Conservation (phyloP, 805 yeast species). For the Sugiyamaella smithiae region DNA sequence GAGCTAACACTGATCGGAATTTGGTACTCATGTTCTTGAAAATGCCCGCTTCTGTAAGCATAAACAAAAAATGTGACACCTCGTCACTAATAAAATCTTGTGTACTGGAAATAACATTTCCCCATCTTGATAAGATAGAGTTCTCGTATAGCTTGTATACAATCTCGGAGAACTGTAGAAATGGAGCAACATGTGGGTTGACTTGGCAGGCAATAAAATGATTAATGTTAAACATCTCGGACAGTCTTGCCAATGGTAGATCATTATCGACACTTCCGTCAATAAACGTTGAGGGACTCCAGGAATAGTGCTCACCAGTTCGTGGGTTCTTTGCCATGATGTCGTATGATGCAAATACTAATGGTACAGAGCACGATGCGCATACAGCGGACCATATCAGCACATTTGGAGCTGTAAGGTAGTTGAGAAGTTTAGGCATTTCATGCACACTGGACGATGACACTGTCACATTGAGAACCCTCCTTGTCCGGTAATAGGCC, state of each 20-base stretch:
- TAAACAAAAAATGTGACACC: slow-evolving; percentile 69
- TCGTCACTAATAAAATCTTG: slow-evolving; percentile 67
- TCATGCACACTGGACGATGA: slow-evolving; percentile 90
- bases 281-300: slow-evolving; percentile 81
- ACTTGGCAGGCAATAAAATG: slow-evolving; percentile 98
- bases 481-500: slow-evolving; percentile 90
- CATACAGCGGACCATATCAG: slow-evolving; percentile 87
- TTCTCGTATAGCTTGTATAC: slow-evolving; percentile 6
- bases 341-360: slow-evolving; percentile 81
- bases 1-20: slow-evolving; percentile 71
- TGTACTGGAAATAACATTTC: slow-evolving; percentile 25
- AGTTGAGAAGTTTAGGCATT: slow-evolving; percentile 83
- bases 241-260: slow-evolving; percentile 80
- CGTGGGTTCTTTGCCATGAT: slow-evolving; percentile 77
- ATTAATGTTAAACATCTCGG: slow-evolving; percentile 96
- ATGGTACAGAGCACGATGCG: slow-evolving; percentile 93
- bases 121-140: slow-evolving; percentile 8
- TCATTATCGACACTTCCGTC: slow-evolving; percentile 97
- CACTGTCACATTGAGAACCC: slow-evolving; percentile 90
- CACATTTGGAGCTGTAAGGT: slow-evolving; percentile 91
- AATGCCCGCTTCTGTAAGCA: slow-evolving; percentile 73
- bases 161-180: slow-evolving; percentile 42
- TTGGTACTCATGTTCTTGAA: slow-evolving; percentile 71
- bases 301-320: slow-evolving; percentile 71
- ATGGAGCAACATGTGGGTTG: slow-evolving; percentile 92